A percentile compares a stretch with the other conserved stretches of the same genome.
Evolutionary conservation across 73 alveolate species (phyloP).

Genomic region (Stentor roeselii): DNA sequence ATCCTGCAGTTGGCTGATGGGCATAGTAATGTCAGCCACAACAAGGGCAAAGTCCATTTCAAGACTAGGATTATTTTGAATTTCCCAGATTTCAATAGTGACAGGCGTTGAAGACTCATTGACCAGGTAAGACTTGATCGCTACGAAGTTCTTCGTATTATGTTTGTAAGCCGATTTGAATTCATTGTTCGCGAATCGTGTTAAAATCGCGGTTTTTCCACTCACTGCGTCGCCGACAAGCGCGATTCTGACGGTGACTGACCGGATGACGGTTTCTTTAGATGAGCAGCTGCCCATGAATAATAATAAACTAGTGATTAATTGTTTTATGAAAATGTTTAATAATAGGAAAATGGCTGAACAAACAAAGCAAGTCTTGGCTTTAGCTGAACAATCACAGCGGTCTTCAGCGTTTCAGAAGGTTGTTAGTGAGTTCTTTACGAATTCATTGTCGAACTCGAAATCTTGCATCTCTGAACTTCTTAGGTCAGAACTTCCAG

Average conservation of each 20-base stretch:
- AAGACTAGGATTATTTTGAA: neutral
- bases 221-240: constrained; percentile 5
- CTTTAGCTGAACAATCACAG: too few species aligned
- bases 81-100: constrained; percentile 11
- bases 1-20: constrained; percentile 9
- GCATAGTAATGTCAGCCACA: neutral
- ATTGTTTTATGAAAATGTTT: too few species aligned
- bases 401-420: too few species aligned
- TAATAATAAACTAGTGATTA: too few species aligned
- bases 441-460: too few species aligned
- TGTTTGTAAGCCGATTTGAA: neutral
- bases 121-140: neutral
- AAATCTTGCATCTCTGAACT: too few species aligned
- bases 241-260: neutral
- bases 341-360: too few species aligned
- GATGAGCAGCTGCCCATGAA: neutral
- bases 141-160: constrained; percentile 7
- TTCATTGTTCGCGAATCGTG: neutral
- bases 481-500: neutral
- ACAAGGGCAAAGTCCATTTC: neutral
- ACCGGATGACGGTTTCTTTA: neutral
- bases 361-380: too few species aligned
- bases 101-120: neutral
- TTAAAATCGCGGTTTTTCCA: neutral
- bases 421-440: too few species aligned